Conservation (phyloP, 1,284 basidiomycete species). For the Calocybe gambosa region DNA sequence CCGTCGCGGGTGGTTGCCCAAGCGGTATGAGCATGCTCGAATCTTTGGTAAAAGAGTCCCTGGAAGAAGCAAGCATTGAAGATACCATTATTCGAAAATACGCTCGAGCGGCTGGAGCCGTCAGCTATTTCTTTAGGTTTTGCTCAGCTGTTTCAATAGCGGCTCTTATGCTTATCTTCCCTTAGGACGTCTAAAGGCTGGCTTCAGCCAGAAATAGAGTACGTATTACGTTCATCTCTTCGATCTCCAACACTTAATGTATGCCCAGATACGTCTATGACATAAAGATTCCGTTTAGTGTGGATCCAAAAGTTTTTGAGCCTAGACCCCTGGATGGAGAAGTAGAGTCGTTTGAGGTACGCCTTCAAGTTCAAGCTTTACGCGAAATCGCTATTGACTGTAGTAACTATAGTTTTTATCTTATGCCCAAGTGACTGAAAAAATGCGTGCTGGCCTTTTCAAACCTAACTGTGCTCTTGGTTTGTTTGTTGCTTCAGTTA, state of each 20-base stretch:
- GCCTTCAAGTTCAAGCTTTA: conserved; percentile 7
- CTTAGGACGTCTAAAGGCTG: conserved; percentile 61
- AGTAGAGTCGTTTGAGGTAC: conserved; percentile 84
- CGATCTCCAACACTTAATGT: neutral
- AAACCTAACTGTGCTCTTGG: conserved; percentile 84
- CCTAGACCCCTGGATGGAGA: conserved; percentile 86
- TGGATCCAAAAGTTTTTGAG: conserved; percentile 42
- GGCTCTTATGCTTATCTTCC: conserved; percentile 4
- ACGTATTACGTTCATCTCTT: conserved; percentile 22
- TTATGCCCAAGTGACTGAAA: conserved; percentile 45
- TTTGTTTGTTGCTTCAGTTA: conserved; percentile 23
- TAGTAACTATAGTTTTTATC: conserved; percentile 45
- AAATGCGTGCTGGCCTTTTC: conserved; percentile 65
- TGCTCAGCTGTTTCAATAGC: conserved; percentile 6
- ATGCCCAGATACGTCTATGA: conserved; percentile 72
- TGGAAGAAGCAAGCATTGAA: conserved; percentile 84
- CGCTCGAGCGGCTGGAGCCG: conserved; percentile 52
- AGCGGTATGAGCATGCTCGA: conserved; percentile 73
- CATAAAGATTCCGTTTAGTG: conserved; percentile 55
- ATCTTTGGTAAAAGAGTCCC: conserved; percentile 85
- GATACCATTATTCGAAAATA: conserved; percentile 54
- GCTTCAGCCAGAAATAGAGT: conserved; percentile 87
- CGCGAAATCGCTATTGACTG: neutral
- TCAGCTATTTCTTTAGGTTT: conserved; percentile 69
- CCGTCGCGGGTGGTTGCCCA: conserved; percentile 73